Conservation (phyloP, 2,329 filamentous ascomycete species). For the Sarocladiaceae sp. region DNA sequence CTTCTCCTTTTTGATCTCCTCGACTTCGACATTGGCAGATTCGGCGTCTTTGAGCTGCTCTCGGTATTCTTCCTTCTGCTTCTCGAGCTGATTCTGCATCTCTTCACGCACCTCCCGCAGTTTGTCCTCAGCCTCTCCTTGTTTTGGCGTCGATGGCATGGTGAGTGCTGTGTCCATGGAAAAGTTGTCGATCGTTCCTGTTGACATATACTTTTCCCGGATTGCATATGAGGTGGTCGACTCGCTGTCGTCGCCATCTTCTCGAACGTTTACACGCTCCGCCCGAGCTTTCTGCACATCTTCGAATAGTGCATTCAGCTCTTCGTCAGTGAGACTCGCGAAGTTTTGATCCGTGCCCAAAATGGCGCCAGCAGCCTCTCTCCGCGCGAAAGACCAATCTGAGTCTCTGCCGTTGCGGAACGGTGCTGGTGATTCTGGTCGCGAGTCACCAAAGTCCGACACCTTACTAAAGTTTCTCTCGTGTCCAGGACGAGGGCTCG, state of each 20-base stretch:
- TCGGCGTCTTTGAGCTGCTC: slow-evolving; percentile 73
- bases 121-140: slow-evolving; percentile 70
- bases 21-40: slow-evolving; percentile 71
- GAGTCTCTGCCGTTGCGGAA: slow-evolving; percentile 70
- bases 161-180: slow-evolving; percentile 92
- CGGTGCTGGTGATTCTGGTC: slow-evolving; percentile 75
- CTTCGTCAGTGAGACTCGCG: slow-evolving; percentile 83
- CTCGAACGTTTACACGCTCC: slow-evolving; percentile 65
- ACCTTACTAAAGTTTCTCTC: slow-evolving; percentile 77
- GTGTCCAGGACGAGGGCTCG: slow-evolving; percentile 63
- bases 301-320: slow-evolving; percentile 88
- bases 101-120: slow-evolving; percentile 73
- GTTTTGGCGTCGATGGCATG: slow-evolving; percentile 86
- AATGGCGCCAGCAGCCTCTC: slow-evolving; percentile 89
- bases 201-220: slow-evolving; percentile 93
- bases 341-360: slow-evolving; percentile 91
- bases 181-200: slow-evolving; percentile 91
- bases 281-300: slow-evolving; percentile 88
- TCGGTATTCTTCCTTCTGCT: slow-evolving; percentile 78
- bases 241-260: slow-evolving; percentile 85
- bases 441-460: slow-evolving; percentile 74
- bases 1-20: slow-evolving; percentile 81
- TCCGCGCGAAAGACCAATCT: slow-evolving; percentile 90
- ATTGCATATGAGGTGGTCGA: slow-evolving; percentile 83
- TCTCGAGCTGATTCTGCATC: slow-evolving; percentile 78